These are phyloP conservation scores for Mortierella sp. DNA, from an alignment of 371 early-diverging fungal genomes.

Conservation along the genomic window DNA sequence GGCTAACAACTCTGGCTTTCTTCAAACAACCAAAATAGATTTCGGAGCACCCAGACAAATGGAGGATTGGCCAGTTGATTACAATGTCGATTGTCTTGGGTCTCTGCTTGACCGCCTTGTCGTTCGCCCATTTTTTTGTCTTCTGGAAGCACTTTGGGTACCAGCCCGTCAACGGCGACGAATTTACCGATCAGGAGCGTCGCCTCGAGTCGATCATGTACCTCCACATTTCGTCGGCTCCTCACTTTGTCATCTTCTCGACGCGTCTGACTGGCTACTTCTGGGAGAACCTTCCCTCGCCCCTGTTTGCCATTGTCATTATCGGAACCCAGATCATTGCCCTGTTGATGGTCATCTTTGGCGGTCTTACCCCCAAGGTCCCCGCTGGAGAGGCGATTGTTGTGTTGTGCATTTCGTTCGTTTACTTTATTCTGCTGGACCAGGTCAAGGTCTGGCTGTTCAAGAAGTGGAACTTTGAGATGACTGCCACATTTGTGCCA, in stretches of 20 bases:
- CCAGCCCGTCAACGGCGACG: slow-evolving; percentile 33
- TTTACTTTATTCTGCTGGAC: slow-evolving; percentile 80
- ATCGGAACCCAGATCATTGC: slow-evolving; percentile 94
- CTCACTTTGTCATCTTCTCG: slow-evolving; percentile 98
- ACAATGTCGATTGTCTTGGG: slow-evolving; percentile 79
- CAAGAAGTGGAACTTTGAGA: slow-evolving; percentile 78
- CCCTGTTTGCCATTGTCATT: slow-evolving; percentile 84
- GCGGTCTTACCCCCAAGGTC: slow-evolving; percentile 68
- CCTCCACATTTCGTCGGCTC: slow-evolving; percentile 88
- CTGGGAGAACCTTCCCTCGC: slow-evolving; percentile 88
- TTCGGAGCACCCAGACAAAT: slow-evolving; percentile 85
- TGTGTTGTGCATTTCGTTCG: slow-evolving; percentile 68
- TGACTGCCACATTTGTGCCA: slow-evolving; percentile 81
- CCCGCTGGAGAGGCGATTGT: slow-evolving; percentile 64
- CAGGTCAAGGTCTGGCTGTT: slow-evolving; percentile 83
- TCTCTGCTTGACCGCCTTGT: slow-evolving; percentile 71
- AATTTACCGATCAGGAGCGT: slow-evolving; percentile 18
- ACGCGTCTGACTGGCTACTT: slow-evolving; percentile 92
- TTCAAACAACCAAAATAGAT: slow-evolving; percentile 49
- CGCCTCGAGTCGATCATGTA: slow-evolving; percentile 84
- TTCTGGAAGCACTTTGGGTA: slow-evolving; percentile 52
- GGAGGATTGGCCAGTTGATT: slow-evolving; percentile 89
- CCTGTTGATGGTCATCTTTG: slow-evolving; percentile 87
- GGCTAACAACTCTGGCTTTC: not conserved
- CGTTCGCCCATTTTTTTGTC: slow-evolving; percentile 82